Conservation (phyloP, 352 stramenopile species). For the Pythium pyrilobum region DNA sequence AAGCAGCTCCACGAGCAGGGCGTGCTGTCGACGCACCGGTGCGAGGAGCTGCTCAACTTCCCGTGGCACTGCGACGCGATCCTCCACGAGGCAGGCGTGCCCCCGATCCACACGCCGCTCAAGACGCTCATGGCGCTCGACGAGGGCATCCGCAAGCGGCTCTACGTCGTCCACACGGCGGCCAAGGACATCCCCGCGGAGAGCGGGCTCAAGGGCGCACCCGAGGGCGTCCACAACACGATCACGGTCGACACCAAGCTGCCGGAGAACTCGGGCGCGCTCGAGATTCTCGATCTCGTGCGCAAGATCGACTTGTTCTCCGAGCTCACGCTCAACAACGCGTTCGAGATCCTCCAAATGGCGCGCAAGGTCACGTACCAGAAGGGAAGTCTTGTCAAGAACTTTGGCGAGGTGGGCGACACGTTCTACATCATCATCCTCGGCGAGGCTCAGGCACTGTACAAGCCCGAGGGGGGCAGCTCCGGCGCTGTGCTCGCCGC, state of each 20-base stretch:
- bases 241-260: conserved; percentile 76
- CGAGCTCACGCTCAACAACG: conserved; percentile 78
- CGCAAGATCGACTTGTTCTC: conserved; percentile 80
- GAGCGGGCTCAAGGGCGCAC: conserved; percentile 81
- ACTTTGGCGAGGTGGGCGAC: conserved; percentile 40
- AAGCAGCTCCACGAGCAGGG: conserved; percentile 73
- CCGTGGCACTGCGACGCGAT: conserved; percentile 93
- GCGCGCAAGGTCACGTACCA: conserved; percentile 60
- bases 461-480: conserved; percentile 27
- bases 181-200: conserved; percentile 73
- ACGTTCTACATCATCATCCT: conserved; percentile 83
- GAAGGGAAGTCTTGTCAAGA: conserved; percentile 49
- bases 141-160: conserved; percentile 80
- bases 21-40: conserved; percentile 78
- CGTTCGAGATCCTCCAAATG: conserved; percentile 85
- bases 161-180: conserved; percentile 95
- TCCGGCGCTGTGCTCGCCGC: conserved; percentile 5
- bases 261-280: conserved; percentile 65
- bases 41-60: conserved; percentile 91
- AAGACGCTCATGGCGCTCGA: conserved; percentile 91
- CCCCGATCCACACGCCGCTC: conserved; percentile 94
- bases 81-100: conserved; percentile 92
- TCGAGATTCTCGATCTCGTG: conserved; percentile 84
- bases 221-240: conserved; percentile 86
- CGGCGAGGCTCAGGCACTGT: conserved; percentile 55